Evolutionary conservation across 352 stramenopile species (phyloP), one percentile per base, ranked within the genome.

Genomic region (Lagenidium giganteum): DNA sequence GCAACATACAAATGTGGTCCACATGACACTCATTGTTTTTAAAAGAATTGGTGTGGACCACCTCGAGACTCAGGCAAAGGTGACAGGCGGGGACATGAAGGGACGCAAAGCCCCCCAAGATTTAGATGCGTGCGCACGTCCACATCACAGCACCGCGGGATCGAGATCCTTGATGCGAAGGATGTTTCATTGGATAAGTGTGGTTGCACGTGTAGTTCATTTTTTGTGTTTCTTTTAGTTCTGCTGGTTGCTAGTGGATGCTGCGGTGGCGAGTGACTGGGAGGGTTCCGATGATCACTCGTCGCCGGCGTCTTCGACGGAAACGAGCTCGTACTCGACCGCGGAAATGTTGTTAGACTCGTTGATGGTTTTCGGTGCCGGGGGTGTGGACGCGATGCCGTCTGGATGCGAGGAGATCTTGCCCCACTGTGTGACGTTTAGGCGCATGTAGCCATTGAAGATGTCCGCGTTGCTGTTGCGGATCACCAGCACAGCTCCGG

Each of bases 401-500:
- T 89, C 77, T 16, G 77, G 77, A 60, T 89, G 63, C 24, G 28
- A 33, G 6, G 67, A 54, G 14, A 89, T 42, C 34, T 89, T 89
- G n/a, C 77, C 77, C 74, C 74, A 89, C 30, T 83, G 65, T 21
- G 71, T 86, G 50, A 89, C 75, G 43, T 83, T 83, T 8, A 89
- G 60, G 11, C 77, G 53, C 72, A 87, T 81, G 43, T 84, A 89
- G 8, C 74, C 74, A 39, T 83, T 82, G 50, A 78, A 87, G 23
- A 89, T 81, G 25, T 83, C 77, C 25, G 70, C 75, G 38, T 73
- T 83, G 48, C 66, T 70, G 47, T 89, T 89, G 53, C 77, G 74
- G 47, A 84, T 51, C 18, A 89, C 72, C 25, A 89, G 32, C 25
- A 72, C 58, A 7, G 61, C 42, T 28, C 56, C 70, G 38, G 67